A percentile compares a stretch with the other conserved stretches of the same genome.
Conservation (phyloP, 345 rosid genomes). For the Noccaea caerulescens region DNA sequence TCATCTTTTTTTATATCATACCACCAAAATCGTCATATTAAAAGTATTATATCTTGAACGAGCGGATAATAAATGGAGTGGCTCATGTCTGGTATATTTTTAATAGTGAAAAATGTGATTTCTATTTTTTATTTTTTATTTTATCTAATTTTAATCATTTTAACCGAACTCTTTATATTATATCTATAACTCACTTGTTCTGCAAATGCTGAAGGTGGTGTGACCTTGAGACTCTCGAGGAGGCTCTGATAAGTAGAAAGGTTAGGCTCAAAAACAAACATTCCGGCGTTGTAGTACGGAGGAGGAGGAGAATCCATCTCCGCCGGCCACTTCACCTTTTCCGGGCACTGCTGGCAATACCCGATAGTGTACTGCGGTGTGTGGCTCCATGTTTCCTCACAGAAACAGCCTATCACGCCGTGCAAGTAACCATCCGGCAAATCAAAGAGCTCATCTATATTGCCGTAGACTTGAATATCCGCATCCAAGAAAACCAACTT, state of each 20-base stretch:
- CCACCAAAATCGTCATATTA: too few relatives aligned
- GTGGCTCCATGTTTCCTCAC: slow-evolving; percentile 71
- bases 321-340: slow-evolving; percentile 57
- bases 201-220: slow-evolving; percentile 68
- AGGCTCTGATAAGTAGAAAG: slow-evolving; percentile 50
- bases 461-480: slow-evolving; percentile 74
- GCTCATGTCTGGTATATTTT: neutral
- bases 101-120: neutral
- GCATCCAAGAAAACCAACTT: slow-evolving; percentile 76
- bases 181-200: slow-evolving; percentile 57
- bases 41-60: too few relatives aligned
- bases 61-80: too few relatives aligned
- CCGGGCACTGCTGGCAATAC: slow-evolving; percentile 73
- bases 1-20: too few relatives aligned
- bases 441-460: slow-evolving; percentile 71
- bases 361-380: slow-evolving; percentile 54
- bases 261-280: slow-evolving; percentile 73
- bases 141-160: neutral
- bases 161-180: neutral
- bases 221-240: slow-evolving; percentile 51
- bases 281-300: slow-evolving; percentile 75
- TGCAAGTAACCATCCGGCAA: slow-evolving; percentile 61
- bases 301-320: slow-evolving; percentile 62
- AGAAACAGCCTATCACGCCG: slow-evolving; percentile 72
- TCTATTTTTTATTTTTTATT: neutral